Base-by-base conservation (phyloP, 352 stramenopile genomes). In the Phytophthora sp. region DNA sequence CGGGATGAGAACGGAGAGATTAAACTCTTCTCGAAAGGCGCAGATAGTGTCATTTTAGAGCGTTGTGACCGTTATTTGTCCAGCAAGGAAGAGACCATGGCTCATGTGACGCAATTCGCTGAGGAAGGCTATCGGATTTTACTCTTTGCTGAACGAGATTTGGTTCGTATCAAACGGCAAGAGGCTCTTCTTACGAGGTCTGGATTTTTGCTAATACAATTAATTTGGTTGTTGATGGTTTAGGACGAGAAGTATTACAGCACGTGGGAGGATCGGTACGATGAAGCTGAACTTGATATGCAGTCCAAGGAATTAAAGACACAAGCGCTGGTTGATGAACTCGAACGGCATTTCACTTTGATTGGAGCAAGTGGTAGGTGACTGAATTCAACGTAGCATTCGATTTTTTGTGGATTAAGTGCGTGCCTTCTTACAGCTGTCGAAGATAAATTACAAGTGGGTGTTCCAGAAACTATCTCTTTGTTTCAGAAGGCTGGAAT, bases 361-460 rank as follows among this genome's bases (percentile, higher is more conserved):
- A 75, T 98, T 7, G 95, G 94, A 26, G 84, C 93, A 2, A 98
- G 78, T 66, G 84, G 82, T 91, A 68, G 16, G 76, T 71, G 27
- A 45, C 9, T 20, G 5, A n/a, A 33, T 11, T 49, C 15, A 15
- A 36, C 3, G 33, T 15, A 18, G 11, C 7, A 31, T 3, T 2
- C 8, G 8, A 12, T 51, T 0, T 20, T 47, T 11, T 24, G 12
- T 7, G 12, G 18, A 30, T 11, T n/a, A n/a, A n/a, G n/a, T n/a
- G 11, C 11, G 8, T 36, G 7, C 52, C 9, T 39, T 57, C 33
- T 30, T 53, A 3, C n/a, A 84, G 97, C 96, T 18, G 98, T 99
- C 31, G 97, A 99, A 86, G 97, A 99, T 66, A 98, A 97, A 66
- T 66, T 99, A 1, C 97, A 99, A 83, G 93, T 98, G 55, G 95